Conservation (phyloP, 192 early-diverging fungal genomes). For the Rhizophlyctis rosea region DNA sequence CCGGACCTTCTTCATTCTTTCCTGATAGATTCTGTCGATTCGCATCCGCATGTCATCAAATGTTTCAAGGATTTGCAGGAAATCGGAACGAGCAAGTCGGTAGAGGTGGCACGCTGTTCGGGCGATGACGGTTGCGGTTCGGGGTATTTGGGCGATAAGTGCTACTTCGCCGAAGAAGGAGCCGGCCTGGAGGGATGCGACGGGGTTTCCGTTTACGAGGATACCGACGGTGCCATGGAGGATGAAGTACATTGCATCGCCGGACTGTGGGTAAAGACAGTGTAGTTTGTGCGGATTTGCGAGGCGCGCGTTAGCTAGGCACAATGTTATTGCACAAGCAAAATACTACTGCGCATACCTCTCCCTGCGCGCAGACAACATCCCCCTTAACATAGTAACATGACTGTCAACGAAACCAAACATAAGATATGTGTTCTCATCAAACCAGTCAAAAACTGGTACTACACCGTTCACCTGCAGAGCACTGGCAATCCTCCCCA, state of each 20-base stretch:
- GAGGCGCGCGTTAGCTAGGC: background rate
- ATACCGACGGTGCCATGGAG: conserved; percentile 41
- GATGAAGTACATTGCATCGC: conserved; percentile 56
- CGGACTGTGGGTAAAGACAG: conserved; percentile 27
- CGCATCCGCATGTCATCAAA: conserved; percentile 39
- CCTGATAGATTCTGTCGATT: conserved; percentile 41
- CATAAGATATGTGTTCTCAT: no score
- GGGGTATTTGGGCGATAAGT: conserved; percentile 39
- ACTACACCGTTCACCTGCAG: conserved; percentile 14
- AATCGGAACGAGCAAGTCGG: conserved; percentile 33
- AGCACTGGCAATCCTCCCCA: conserved; percentile 39
- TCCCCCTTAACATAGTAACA: conserved; percentile 45
- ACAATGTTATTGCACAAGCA: background rate
- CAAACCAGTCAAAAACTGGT: no score
- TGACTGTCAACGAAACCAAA: conserved; percentile 13
- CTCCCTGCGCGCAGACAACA: conserved; percentile 45
- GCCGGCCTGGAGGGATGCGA: conserved; percentile 34
- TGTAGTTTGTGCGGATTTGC: background rate
- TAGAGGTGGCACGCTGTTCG: conserved; percentile 28
- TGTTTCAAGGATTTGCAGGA: conserved; percentile 31
- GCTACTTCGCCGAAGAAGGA: conserved; percentile 47
- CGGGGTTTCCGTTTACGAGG: conserved; percentile 34
- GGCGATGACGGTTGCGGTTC: conserved; percentile 44
- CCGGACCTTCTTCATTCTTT: conserved; percentile 41
- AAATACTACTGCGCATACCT: conserved; percentile 15